phyloP scores from a whole-genome alignment of 2,329 filamentous ascomycete genomes.

The Pyricularia grisea region DNA sequence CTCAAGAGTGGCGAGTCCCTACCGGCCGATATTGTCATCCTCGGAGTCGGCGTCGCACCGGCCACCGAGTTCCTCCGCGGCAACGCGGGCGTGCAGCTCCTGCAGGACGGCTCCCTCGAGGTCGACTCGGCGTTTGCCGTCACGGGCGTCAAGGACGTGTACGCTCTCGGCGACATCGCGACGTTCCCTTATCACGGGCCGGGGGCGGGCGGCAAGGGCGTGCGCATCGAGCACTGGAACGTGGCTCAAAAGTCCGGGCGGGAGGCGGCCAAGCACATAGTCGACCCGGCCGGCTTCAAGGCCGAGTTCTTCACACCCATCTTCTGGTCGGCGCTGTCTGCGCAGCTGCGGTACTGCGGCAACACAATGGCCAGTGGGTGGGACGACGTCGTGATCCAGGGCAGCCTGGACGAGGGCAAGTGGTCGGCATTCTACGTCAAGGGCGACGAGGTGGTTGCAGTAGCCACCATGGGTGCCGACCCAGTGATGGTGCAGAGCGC shows the following conservation, averaged over 20 bases:
- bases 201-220: constrained; percentile 61
- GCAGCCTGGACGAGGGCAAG: constrained; percentile 64
- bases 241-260: constrained; percentile 92
- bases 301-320: constrained; percentile 77
- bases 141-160: constrained; percentile 69
- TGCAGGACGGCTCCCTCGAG: constrained; percentile 76
- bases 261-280: constrained; percentile 67
- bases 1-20: constrained; percentile 81
- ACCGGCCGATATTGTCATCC: constrained; percentile 80
- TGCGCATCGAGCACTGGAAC: constrained; percentile 97
- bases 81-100: constrained; percentile 60
- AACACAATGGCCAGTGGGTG: constrained; percentile 67
- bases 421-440: constrained; percentile 87
- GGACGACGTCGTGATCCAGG: constrained; percentile 76
- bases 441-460: constrained; percentile 78
- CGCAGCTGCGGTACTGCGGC: constrained; percentile 87
- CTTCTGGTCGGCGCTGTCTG: constrained; percentile 91
- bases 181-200: constrained; percentile 92
- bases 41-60: constrained; percentile 82
- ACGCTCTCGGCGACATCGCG: constrained; percentile 90
- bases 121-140: constrained; percentile 76
- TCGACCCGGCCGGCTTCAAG: constrained; percentile 44
- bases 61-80: constrained; percentile 74
- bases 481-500: constrained; percentile 75
- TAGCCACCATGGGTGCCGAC: constrained; percentile 85